phyloP scores from a whole-genome alignment of 257 asterid genomes.

The Asclepias syriaca region DNA sequence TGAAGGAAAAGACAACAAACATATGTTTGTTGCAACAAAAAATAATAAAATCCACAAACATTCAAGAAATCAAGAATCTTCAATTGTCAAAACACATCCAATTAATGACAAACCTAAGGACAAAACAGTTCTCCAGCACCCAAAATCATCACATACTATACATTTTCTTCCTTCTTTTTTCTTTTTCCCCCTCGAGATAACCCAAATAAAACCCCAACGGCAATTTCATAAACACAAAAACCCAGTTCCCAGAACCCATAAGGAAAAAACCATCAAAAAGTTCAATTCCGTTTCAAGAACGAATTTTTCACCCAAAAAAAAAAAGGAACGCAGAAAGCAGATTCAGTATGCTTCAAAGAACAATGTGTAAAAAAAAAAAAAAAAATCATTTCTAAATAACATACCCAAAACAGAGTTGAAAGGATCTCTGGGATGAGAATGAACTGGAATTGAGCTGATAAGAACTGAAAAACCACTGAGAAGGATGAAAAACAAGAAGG shows the following conservation, averaged over 20 bases:
- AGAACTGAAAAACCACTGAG: constrained; percentile 31
- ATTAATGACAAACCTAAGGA: not conserved
- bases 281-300: constrained; percentile 3
- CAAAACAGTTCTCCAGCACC: constrained; percentile 2
- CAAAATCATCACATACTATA: constrained; percentile 2
- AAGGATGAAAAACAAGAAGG: constrained; percentile 23
- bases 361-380: not conserved
- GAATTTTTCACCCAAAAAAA: not conserved
- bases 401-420: constrained; percentile 51
- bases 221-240: constrained; percentile 10
- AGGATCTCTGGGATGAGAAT: constrained; percentile 41
- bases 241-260: constrained; percentile 21
- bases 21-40: not conserved
- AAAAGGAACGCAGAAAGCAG: not conserved
- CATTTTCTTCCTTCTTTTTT: not conserved
- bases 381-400: constrained; percentile 15
- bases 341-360: not conserved
- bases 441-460: constrained; percentile 34
- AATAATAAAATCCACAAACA: constrained; percentile 11
- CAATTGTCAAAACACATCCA: not conserved
- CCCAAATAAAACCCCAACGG: not conserved
- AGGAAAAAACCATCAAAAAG: not conserved
- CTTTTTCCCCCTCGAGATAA: not conserved
- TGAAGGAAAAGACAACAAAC: constrained; percentile 1
- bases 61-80: constrained; percentile 1